Evolutionary conservation across 176 grass and related monocot genomes (phyloP), one percentile per base, ranked within the genome.

Genomic region (Dactylis glomerata): DNA sequence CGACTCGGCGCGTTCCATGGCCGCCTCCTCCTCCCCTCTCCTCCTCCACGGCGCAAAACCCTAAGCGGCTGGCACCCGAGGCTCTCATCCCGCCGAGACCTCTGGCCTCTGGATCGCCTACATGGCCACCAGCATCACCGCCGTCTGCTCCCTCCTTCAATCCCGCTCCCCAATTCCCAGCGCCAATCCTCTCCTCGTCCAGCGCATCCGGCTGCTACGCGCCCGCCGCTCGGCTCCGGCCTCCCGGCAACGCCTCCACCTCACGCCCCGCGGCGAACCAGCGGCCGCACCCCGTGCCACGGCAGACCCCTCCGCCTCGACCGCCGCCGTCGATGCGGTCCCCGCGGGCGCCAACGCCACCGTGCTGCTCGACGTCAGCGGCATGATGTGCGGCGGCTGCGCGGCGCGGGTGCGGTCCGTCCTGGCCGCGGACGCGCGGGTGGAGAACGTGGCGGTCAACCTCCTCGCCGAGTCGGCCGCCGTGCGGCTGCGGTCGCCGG

Each of bases 301-400:
- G 23, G 87, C 86, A 37, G 85, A 77, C 2, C 82, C 87, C 64
- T 78, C 89, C 72, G 80, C 82, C 63, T 87, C 76, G 56, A 79
- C 51, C 75, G 78, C 65, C 75, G 81, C 65, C 10, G 66, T 88
- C 54, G 89, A 88, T 1, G 80, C 54, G 34, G 67, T 42, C 24
- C 71, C 59, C 5, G 63, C 20, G 28, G 75, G 50, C 2, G 28
- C 15, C n/a, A 73, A 15, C 45, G 66, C 91, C 6, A 83, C 89
- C 63, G 87, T 93, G 38, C 85, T 95, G 37, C 91, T 98, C 72
- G 93, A 98, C 67, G 96, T 98, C 63, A 80, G 89, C 65, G 91
- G 96, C 36, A 98, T 98, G 96, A 98, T 98, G 93, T 98, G 96
- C 78, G 96, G 91, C 45, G 93, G 89, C 44, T 98, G 96, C 81